Percentiles rank a stretch among this genome's conserved stretches.
Evolutionary conservation across 192 early-diverging fungal species (phyloP).

Genomic region (Coemansia sp.): DNA sequence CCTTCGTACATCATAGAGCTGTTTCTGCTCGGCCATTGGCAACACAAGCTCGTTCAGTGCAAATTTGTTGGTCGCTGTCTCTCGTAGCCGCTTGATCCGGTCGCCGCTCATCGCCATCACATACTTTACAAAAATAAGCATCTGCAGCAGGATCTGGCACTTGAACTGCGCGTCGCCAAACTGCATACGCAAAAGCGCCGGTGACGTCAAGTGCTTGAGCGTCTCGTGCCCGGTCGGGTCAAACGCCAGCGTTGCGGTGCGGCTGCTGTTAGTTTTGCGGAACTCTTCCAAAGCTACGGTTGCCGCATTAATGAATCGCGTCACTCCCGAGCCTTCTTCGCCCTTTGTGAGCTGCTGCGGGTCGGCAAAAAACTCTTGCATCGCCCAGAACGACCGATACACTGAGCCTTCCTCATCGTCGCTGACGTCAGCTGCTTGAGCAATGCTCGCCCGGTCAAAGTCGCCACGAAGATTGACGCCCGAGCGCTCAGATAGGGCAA

Average conservation of each 20-base stretch:
- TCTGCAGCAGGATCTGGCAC: constrained; percentile 82
- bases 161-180: constrained; percentile 79
- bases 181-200: constrained; percentile 55
- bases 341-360: constrained; percentile 57
- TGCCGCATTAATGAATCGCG: constrained; percentile 23
- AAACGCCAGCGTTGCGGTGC: constrained; percentile 12
- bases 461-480: constrained; percentile 89
- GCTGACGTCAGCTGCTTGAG: constrained; percentile 26
- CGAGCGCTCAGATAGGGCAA: constrained; percentile 83
- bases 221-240: constrained; percentile 25
- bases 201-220: constrained; percentile 37
- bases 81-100: constrained; percentile 50
- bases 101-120: constrained; percentile 58
- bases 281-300: constrained; percentile 41
- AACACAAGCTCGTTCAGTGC: constrained; percentile 53
- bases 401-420: constrained; percentile 20
- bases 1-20: constrained; percentile 57
- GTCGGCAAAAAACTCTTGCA: constrained; percentile 75
- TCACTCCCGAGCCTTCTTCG: not conserved
- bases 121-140: constrained; percentile 84
- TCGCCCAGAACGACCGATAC: constrained; percentile 77
- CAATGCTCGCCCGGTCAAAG: constrained; percentile 75
- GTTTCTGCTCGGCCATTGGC: constrained; percentile 47
- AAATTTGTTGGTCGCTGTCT: constrained; percentile 60
- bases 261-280: constrained; percentile 17